phyloP scores from a whole-genome alignment of 2,329 filamentous ascomycete species.

The Beauveria australis region DNA sequence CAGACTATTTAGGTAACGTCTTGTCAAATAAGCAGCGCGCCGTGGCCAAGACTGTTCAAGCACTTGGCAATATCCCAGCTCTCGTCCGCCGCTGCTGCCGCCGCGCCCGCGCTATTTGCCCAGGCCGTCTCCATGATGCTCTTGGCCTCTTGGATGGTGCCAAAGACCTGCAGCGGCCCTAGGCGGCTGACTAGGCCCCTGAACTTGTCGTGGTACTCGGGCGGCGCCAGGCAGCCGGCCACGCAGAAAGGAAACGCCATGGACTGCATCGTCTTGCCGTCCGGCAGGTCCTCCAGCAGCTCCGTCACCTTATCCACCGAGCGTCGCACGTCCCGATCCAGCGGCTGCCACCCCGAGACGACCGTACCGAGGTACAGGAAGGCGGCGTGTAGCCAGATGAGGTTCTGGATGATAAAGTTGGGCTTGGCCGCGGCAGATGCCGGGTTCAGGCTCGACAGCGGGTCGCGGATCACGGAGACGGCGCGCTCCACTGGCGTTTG shows the following conservation, averaged over 20 bases:
- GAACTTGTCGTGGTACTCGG: conserved; percentile 34
- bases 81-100: conserved; percentile 24
- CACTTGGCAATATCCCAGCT: conserved; percentile 37
- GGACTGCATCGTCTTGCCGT: conserved; percentile 24
- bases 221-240: conserved; percentile 31
- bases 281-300: conserved; percentile 25
- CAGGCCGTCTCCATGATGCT: conserved; percentile 40
- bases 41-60: conserved; percentile 31
- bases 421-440: conserved; percentile 16
- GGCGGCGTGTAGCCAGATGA: conserved; percentile 40
- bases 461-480: conserved; percentile 15
- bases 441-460: conserved; percentile 17
- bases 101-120: conserved; percentile 22
- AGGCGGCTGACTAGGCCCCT: conserved; percentile 32
- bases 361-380: conserved; percentile 41
- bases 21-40: conserved; percentile 28
- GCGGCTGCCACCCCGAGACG: conserved; percentile 43
- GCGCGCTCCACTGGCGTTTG: background rate
- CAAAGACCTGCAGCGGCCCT: conserved; percentile 36
- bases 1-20: too few relatives aligned
- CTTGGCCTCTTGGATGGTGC: conserved; percentile 35
- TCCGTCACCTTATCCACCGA: conserved; percentile 25
- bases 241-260: conserved; percentile 35
- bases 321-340: conserved; percentile 31
- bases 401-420: conserved; percentile 21